Evolutionary conservation across 2,329 filamentous ascomycete species (phyloP), one percentile per base, ranked within the genome.

Genomic region (Ascosphaera apis): DNA sequence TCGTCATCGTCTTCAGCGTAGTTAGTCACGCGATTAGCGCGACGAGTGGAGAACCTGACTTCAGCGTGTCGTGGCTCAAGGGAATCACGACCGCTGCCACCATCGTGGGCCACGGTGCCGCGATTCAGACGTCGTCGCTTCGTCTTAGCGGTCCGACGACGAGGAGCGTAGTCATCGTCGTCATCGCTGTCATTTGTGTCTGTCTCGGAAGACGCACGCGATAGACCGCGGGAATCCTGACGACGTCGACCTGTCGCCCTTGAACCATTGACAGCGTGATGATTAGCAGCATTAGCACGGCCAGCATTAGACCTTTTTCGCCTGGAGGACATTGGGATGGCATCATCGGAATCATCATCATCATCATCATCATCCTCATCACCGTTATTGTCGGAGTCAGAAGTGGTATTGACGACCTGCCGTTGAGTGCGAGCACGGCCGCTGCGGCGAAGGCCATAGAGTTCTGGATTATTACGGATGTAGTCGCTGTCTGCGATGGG

Each of bases 381-480:
- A n/a, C n/a, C n/a, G n/a, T n/a, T n/a, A n/a, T n/a, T n/a, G 38
- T 76, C 78, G 4, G 77, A 83, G 32, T 65, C 63, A 32, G 63
- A 63, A 41, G 64, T 64, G 44, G 67, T 72, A 45, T 75, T 68
- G 45, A 72, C 68, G 45, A 76, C 60, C 45, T 68, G 69, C 47
- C 70, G 69, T 40, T 63, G 63, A 42, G 65, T 65, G 45, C 72
- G 67, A 44, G 71, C 70, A 44, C 72, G 68, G 51, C 66, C 84
- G 62, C 88, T 98, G 60, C 88, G 72, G 47, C 88, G 73, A 45
- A 98, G 65, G 34, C 88, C 88, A 61, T 95, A 98, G 6, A 98
- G 65, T 57, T 92, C 83, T 32, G 88, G 88, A 49, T 98, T 91
- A 50, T 81, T 78, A 48, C 76, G 69, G 47, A 95, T 92, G 50